phyloP scores from a whole-genome alignment of 495 filamentous ascomycete species.

The Talaromyces stipitatus region DNA sequence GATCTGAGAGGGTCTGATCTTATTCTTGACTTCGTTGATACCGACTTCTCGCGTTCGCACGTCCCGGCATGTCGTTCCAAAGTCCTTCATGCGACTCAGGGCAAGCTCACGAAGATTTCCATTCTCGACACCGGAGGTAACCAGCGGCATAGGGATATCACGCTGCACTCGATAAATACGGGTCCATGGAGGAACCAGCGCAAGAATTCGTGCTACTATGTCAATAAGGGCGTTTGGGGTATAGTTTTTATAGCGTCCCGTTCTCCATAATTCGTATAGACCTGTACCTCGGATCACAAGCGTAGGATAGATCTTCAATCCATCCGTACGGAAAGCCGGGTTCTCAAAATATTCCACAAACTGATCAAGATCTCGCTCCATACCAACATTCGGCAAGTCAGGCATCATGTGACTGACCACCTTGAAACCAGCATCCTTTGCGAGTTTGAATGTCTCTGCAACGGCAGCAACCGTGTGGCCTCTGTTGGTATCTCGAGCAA shows the following conservation, averaged over 20 bases:
- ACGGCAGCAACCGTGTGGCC: slow-evolving; percentile 94
- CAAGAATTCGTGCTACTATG: slow-evolving; percentile 88
- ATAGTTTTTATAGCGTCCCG: slow-evolving; percentile 95
- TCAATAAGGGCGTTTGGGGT: slow-evolving; percentile 95
- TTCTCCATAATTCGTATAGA: slow-evolving; percentile 95
- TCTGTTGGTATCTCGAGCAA: slow-evolving; percentile 95
- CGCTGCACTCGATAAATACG: slow-evolving; percentile 97
- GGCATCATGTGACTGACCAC: slow-evolving; percentile 99
- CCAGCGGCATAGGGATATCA: slow-evolving; percentile 97
- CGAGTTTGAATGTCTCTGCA: slow-evolving; percentile 85
- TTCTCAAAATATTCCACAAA: slow-evolving; percentile 98
- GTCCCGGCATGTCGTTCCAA: slow-evolving; percentile 93
- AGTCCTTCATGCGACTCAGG: slow-evolving; percentile 94
- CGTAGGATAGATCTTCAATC: slow-evolving; percentile 95
- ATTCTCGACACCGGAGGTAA: slow-evolving; percentile 95
- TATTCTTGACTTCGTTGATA: slow-evolving; percentile 97
- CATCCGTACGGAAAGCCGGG: slow-evolving; percentile 93
- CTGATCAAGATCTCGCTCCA: slow-evolving; percentile 94
- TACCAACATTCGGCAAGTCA: slow-evolving; percentile 93
- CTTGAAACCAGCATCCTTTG: slow-evolving; percentile 98
- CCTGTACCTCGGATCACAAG: slow-evolving; percentile 96
- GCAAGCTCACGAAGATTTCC: slow-evolving; percentile 93
- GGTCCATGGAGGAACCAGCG: slow-evolving; percentile 93
- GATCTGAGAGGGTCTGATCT: slow-evolving; percentile 92
- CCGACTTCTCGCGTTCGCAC: slow-evolving; percentile 97